Evolutionary conservation across 163 green algal genomes (phyloP).

Genomic region (Botryococcus braunii): DNA sequence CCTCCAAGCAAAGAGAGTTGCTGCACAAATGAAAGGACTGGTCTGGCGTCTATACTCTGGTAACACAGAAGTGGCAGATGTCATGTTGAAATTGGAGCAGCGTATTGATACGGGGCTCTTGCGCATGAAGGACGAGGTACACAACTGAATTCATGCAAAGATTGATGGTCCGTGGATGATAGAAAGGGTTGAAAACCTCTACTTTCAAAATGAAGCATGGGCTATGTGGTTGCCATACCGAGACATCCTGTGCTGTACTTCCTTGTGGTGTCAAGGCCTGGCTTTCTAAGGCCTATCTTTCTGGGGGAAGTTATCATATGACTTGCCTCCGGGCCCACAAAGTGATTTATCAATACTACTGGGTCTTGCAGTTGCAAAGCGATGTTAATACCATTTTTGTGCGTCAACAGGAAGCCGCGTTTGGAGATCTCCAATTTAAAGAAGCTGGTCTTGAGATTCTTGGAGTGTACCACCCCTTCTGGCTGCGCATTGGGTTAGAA

Average conservation of each 20-base stretch:
- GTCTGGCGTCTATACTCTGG: slow-evolving; percentile 40
- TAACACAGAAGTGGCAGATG: slow-evolving; percentile 17
- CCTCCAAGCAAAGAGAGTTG: slow-evolving; percentile 19
- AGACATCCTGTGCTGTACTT: neutral
- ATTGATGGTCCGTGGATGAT: neutral
- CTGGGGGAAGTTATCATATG: neutral
- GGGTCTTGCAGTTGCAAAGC: neutral
- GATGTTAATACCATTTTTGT: neutral
- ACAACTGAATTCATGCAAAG: neutral
- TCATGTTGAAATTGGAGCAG: slow-evolving; percentile 38
- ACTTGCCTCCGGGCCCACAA: neutral
- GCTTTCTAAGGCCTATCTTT: neutral
- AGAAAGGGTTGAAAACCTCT: neutral
- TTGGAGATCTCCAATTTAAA: slow-evolving; percentile 44
- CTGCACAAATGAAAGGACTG: slow-evolving; percentile 23
- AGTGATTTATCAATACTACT: neutral
- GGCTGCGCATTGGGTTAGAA: slow-evolving; percentile 70
- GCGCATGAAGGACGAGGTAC: slow-evolving; percentile 25
- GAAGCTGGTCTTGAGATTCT: slow-evolving; percentile 49
- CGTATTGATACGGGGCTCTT: slow-evolving; percentile 37
- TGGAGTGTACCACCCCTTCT: slow-evolving; percentile 75
- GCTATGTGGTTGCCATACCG: neutral
- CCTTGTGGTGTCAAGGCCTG: neutral
- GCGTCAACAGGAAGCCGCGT: slow-evolving; percentile 16
- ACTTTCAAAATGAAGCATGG: neutral